These are phyloP conservation scores for Talaromyces trachyspermus DNA, from an alignment of 495 filamentous ascomycete genomes.

Conservation along the genomic window DNA sequence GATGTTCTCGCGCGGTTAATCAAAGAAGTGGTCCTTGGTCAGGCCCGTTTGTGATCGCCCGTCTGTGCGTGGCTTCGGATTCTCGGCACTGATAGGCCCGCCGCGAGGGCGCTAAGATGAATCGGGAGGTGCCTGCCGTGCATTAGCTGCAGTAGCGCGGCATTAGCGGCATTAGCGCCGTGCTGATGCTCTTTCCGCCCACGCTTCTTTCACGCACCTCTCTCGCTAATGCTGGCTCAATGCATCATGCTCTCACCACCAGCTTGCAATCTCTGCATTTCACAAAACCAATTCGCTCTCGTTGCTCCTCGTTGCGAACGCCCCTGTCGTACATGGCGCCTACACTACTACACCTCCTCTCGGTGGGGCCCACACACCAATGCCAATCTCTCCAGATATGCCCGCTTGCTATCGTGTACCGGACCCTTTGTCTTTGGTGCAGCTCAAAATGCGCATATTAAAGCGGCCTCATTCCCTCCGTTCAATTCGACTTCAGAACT, in stretches of 20 bases:
- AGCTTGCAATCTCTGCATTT: background rate
- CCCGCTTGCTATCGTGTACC: constrained; percentile 4
- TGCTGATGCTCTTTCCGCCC: constrained; percentile 5
- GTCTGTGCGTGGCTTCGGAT: background rate
- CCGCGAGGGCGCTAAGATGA: background rate
- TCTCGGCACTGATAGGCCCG: background rate
- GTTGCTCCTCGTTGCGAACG: background rate
- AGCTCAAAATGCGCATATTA: constrained; percentile 6
- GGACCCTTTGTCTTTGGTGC: background rate
- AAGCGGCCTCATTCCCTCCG: background rate
- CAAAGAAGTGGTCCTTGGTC: no score
- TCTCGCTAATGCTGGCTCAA: no score
- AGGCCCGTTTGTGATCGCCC: no score
- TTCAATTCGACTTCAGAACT: no score
- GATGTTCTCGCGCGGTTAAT: no score
- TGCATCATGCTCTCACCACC: constrained; percentile 5
- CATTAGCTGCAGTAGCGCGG: constrained; percentile 5
- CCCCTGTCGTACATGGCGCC: background rate
- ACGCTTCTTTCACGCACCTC: no score
- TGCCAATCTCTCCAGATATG: background rate
- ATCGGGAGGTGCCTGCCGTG: background rate
- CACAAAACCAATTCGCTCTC: background rate
- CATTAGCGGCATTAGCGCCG: constrained; percentile 5
- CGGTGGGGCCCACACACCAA: background rate
- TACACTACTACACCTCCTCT: no score